Percentiles rank a stretch among this genome's conserved stretches.
Evolutionary conservation across 805 yeast species (phyloP).

Genomic region (Starmerella bombicola): DNA sequence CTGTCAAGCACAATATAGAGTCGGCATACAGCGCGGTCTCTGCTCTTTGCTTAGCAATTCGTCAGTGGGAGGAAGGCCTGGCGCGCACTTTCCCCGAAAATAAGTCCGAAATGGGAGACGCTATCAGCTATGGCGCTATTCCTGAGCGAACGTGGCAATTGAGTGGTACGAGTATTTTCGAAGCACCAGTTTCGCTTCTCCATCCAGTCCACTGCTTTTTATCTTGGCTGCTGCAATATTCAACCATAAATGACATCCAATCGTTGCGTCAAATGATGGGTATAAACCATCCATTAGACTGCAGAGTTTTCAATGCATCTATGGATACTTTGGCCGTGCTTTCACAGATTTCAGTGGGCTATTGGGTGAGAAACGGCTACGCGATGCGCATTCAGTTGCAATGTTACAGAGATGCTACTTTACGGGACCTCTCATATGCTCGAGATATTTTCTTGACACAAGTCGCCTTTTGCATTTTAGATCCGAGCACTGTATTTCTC

Average conservation of each 20-base stretch:
- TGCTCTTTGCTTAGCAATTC: slow-evolving; percentile 1
- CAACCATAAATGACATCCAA: slow-evolving; percentile 21
- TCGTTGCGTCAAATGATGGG: slow-evolving; percentile 19
- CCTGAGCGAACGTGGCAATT: slow-evolving; percentile 10
- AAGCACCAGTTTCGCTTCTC: slow-evolving; percentile 49
- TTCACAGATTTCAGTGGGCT: slow-evolving; percentile 76
- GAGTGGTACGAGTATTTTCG: slow-evolving; percentile 35
- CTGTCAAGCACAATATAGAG: not conserved
- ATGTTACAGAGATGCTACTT: slow-evolving; percentile 62
- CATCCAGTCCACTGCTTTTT: slow-evolving; percentile 71
- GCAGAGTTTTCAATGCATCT: slow-evolving; percentile 53
- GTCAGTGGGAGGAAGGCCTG: slow-evolving; percentile 4
- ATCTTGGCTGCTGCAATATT: slow-evolving; percentile 55
- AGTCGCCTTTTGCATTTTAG: slow-evolving; percentile 40
- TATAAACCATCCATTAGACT: too few species aligned
- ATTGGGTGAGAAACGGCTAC: slow-evolving; percentile 91
- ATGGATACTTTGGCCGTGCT: slow-evolving; percentile 61
- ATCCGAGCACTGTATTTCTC: slow-evolving; percentile 45
- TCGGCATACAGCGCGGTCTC: not conserved
- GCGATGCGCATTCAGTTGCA: slow-evolving; percentile 67
- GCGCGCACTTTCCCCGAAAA: too few species aligned
- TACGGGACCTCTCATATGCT: slow-evolving; percentile 70
- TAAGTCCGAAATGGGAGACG: not conserved
- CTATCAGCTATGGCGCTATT: slow-evolving; percentile 1
- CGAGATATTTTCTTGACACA: slow-evolving; percentile 71